Percentiles rank a stretch among this genome's conserved stretches.
Evolutionary conservation across 2,329 filamentous ascomycete species (phyloP).

Genomic region (Fusarium paranaense): DNA sequence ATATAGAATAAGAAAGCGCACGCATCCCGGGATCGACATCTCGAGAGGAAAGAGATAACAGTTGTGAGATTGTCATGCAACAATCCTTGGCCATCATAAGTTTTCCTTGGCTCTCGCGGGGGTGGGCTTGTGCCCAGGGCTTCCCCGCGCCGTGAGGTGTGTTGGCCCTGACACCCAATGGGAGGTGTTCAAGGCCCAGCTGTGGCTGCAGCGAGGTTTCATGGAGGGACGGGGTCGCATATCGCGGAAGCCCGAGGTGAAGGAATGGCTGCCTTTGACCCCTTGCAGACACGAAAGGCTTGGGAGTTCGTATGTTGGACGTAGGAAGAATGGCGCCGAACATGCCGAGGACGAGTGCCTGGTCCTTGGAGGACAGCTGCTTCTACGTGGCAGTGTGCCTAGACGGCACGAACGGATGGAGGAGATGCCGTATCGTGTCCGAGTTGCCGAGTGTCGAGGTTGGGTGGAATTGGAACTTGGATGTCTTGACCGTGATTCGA

Average conservation of each 20-base stretch:
- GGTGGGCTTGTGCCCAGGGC: neutral
- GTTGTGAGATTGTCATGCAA: constrained; percentile 15
- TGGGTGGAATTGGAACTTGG: neutral
- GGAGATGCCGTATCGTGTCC: neutral
- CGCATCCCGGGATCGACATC: constrained; percentile 7
- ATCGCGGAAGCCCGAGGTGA: neutral
- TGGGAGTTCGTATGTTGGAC: neutral
- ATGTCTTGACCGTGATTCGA: neutral
- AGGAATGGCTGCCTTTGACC: neutral
- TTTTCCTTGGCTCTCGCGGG: neutral
- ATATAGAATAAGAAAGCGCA: neutral
- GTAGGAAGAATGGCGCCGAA: neutral
- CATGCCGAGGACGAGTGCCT: neutral
- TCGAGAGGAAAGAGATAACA: neutral
- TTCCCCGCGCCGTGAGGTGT: neutral
- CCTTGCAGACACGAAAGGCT: neutral
- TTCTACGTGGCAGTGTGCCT: neutral
- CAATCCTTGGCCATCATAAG: constrained; percentile 20
- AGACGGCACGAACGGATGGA: neutral
- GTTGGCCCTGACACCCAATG: constrained; percentile 5
- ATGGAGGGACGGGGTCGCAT: constrained; percentile 5
- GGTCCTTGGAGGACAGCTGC: neutral
- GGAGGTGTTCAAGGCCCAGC: neutral
- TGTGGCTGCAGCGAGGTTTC: constrained; percentile 9
- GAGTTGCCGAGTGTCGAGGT: neutral